Conservation (phyloP, 805 yeast species). For the Phaffomyces antillensis region DNA sequence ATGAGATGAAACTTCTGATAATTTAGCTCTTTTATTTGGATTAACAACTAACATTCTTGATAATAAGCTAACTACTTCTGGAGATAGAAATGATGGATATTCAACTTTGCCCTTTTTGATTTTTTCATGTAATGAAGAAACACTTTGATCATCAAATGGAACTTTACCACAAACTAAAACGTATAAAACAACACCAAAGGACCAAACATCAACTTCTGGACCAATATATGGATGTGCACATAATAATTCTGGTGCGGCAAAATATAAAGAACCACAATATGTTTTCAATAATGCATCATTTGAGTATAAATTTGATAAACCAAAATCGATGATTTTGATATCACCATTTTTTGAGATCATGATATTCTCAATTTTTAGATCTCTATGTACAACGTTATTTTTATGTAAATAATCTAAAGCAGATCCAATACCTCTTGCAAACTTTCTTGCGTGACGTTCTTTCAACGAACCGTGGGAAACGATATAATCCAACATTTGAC, state of each 20-base stretch:
- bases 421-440: conserved; percentile 89
- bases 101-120: conserved; percentile 90
- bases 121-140: conserved; percentile 85
- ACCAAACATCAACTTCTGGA: conserved; percentile 98
- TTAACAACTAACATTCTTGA: conserved; percentile 90
- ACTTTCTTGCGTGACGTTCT: conserved; percentile 90
- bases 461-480: conserved; percentile 93
- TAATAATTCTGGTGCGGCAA: conserved; percentile 96
- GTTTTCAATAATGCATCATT: conserved; percentile 71
- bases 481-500: conserved; percentile 94
- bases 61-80: conserved; percentile 72
- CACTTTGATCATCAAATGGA: conserved; percentile 94
- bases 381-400: conserved; percentile 94
- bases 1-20: conserved; percentile 74
- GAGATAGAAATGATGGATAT: conserved; percentile 75
- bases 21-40: conserved; percentile 70
- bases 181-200: conserved; percentile 92
- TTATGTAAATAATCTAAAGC: conserved; percentile 92
- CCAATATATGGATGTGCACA: conserved; percentile 91
- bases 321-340: conserved; percentile 93
- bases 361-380: conserved; percentile 91
- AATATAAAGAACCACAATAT: conserved; percentile 93
- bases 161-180: conserved; percentile 97
- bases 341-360: conserved; percentile 92
- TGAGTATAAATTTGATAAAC: conserved; percentile 81